Conservation (phyloP, 2,329 filamentous ascomycete genomes). For the Xylaria sp. region DNA sequence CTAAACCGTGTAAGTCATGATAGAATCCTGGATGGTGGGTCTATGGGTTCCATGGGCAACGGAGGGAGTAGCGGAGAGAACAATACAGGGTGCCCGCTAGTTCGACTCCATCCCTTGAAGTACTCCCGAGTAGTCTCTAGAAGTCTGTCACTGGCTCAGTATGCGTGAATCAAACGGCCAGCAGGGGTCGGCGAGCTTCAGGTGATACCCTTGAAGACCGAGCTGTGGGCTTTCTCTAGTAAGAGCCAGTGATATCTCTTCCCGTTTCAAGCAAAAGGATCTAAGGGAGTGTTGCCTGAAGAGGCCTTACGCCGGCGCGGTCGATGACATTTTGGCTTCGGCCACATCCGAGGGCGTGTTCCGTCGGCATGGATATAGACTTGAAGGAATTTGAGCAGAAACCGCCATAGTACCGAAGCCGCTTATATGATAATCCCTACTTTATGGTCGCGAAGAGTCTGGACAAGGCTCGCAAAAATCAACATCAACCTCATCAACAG, state of each 20-base stretch:
- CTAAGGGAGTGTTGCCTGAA: slow-evolving; percentile 43
- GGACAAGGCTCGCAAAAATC: slow-evolving; percentile 7
- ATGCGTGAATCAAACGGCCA: slow-evolving; percentile 37
- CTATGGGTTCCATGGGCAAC: slow-evolving; percentile 35
- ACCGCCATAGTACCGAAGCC: neutral
- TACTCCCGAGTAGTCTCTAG: slow-evolving; percentile 41
- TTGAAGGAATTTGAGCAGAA: slow-evolving; percentile 11
- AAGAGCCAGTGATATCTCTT: slow-evolving; percentile 40
- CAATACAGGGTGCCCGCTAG: slow-evolving; percentile 38
- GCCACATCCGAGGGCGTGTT: slow-evolving; percentile 28
- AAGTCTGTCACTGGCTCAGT: slow-evolving; percentile 39
- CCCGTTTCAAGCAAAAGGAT: slow-evolving; percentile 31
- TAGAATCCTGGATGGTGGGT: slow-evolving; percentile 44
- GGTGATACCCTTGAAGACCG: slow-evolving; percentile 41
- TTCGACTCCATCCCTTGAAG: slow-evolving; percentile 41
- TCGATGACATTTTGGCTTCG: slow-evolving; percentile 34
- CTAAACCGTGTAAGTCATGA: slow-evolving; percentile 36
- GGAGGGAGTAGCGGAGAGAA: slow-evolving; percentile 37
- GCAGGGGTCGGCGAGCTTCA: slow-evolving; percentile 41
- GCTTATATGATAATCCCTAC: slow-evolving; percentile 17
- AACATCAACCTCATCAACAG: neutral
- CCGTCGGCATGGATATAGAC: slow-evolving; percentile 1
- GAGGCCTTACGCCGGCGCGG: slow-evolving; percentile 19
- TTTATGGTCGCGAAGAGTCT: neutral
- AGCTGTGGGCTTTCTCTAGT: slow-evolving; percentile 38